These are phyloP conservation scores for Vitis hybrid DNA, from an alignment of 177 flowering plant genomes.

Conservation along the genomic window DNA sequence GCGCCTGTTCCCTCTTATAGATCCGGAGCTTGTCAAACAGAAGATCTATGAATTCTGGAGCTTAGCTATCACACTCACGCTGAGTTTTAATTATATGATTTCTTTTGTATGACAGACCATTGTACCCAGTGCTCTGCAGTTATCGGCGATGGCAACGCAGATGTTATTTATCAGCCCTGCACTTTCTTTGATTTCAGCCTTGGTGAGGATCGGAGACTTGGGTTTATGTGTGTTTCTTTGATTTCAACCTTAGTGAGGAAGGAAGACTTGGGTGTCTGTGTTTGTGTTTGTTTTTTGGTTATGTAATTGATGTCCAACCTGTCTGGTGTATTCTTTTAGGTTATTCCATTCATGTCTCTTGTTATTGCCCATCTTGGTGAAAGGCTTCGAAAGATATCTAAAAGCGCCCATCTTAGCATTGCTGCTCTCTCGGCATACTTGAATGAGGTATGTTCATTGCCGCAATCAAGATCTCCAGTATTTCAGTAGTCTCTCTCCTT, in stretches of 20 bases:
- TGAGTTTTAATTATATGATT: not conserved
- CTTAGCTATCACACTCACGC: not conserved
- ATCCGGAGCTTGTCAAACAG: too few relatives aligned
- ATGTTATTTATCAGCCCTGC: slow-evolving; percentile 79
- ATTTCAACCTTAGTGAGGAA: slow-evolving; percentile 37
- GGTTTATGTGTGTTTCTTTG: not conserved
- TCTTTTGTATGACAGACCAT: slow-evolving; percentile 49
- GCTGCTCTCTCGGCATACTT: slow-evolving; percentile 81
- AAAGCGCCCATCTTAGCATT: slow-evolving; percentile 52
- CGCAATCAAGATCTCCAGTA: too few relatives aligned
- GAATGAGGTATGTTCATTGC: slow-evolving; percentile 63
- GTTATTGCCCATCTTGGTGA: slow-evolving; percentile 69
- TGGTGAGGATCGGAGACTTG: slow-evolving; percentile 45
- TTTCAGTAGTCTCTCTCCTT: not conserved
- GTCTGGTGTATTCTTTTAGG: slow-evolving; percentile 34
- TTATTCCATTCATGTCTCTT: slow-evolving; percentile 68
- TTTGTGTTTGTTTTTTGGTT: not conserved
- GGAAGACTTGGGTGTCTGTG: not conserved
- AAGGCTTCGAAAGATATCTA: slow-evolving; percentile 74
- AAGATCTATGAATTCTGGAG: too few relatives aligned
- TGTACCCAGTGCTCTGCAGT: slow-evolving; percentile 75
- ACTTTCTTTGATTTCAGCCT: slow-evolving; percentile 68
- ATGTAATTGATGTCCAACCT: not conserved
- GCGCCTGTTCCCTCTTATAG: too few relatives aligned
- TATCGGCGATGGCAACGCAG: slow-evolving; percentile 77